Evolutionary conservation across 192 early-diverging fungal genomes (phyloP), one percentile per base, ranked within the genome.

Genomic region (Neocallimastix lanati): DNA sequence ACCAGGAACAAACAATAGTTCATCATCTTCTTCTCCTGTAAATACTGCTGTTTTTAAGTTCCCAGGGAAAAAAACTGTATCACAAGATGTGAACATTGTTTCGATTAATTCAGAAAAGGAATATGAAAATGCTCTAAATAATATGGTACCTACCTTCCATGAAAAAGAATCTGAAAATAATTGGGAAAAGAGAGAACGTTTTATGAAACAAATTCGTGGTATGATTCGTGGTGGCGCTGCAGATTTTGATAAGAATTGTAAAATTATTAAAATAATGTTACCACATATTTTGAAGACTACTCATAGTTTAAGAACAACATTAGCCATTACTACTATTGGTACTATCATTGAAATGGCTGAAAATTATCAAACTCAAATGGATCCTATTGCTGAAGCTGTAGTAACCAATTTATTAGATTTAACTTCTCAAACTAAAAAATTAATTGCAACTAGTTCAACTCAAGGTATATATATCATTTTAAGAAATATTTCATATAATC

Each of bases 401-500:
- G 25, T 67, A 11, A 67, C 50, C 4, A 67, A 67, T 67, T 67
- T 67, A 67, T 67, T 67, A 67, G 50, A 67, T 67, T 67, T 67
- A 67, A 67, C 50, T 9, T 67, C 50, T n/a, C 50, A 67, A 67
- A 67, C 50, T 21, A 67, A 86, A 77, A 86, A 86, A 78, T 81
- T 86, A 58, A 78, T 86, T 40, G 77, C 81, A 11, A 76, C 84
- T 0, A 80, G 82, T n/a, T 79, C 77, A 21, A 76, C 79, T 50
- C 79, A 80, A 37, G 80, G 82, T 27, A 80, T 83, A 1, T 29
- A 79, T 28, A 77, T 78, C 21, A 16, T 86, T 11, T n/a, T 86
- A 11, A n/a, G 28, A 28, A 78, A 80, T 36, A 36, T 77, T 0
- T 36, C 82, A 4, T 84, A 37, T 29, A 80, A 84, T 58, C 78